Evolutionary conservation across 257 asterid species (phyloP).

Genomic region (Solanum pinnatisectum): DNA sequence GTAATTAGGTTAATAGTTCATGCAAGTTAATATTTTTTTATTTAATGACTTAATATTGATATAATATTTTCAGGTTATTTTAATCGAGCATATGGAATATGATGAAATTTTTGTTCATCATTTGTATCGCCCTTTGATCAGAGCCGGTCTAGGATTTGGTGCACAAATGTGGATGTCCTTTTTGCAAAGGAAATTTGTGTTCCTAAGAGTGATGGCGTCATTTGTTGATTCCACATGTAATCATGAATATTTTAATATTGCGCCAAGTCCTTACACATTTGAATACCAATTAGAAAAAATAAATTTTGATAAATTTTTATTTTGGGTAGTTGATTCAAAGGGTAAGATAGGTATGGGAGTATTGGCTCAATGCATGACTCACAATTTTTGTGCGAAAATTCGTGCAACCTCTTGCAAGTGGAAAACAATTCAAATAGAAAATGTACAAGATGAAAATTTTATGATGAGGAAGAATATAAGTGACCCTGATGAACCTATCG

Average conservation of each 20-base stretch:
- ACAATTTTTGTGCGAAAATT: constrained; percentile 50
- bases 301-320: too few species aligned
- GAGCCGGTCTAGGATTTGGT: constrained; percentile 64
- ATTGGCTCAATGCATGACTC: constrained; percentile 79
- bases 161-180: constrained; percentile 67
- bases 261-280: background rate
- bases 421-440: constrained; percentile 44
- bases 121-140: constrained; percentile 45
- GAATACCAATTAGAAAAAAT: too few species aligned
- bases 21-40: background rate
- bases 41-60: background rate
- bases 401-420: constrained; percentile 57
- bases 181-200: constrained; percentile 51
- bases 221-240: constrained; percentile 28
- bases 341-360: constrained; percentile 18
- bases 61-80: constrained; percentile 53
- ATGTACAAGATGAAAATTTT: constrained; percentile 32
- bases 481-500: constrained; percentile 55
- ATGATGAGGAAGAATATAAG: constrained; percentile 47
- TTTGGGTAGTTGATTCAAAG: too few species aligned
- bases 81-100: constrained; percentile 73
- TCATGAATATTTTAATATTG: constrained; percentile 24
- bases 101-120: constrained; percentile 39
- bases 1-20: background rate
- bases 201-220: constrained; percentile 25